phyloP scores from a whole-genome alignment of 306 rosid genomes.

The Cicer chorassanicum region DNA sequence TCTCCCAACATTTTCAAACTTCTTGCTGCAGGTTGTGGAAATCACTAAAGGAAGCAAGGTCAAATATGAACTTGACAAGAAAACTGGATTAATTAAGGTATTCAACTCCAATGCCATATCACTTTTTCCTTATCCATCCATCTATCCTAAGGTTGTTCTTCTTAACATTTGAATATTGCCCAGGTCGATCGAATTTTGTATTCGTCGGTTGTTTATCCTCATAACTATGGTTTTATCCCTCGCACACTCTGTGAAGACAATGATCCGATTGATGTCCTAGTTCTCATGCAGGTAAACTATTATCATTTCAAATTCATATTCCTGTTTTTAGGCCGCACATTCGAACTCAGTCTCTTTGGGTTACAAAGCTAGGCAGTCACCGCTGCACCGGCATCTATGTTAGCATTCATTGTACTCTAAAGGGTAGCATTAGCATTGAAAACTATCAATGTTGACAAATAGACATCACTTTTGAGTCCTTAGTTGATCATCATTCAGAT shows the following conservation, averaged over 20 bases:
- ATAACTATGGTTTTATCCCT: slow-evolving; percentile 96
- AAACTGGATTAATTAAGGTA: slow-evolving; percentile 94
- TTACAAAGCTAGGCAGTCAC: no score
- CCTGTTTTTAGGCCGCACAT: neutral
- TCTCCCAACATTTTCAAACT: neutral
- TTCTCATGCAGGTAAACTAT: slow-evolving; percentile 85
- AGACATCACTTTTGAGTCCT: no score
- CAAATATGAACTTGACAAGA: slow-evolving; percentile 96
- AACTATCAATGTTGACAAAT: no score
- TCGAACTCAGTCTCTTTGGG: neutral
- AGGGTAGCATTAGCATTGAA: no score
- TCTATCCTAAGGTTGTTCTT: slow-evolving; percentile 4
- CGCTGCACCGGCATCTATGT: no score
- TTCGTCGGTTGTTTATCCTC: slow-evolving; percentile 93
- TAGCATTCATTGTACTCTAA: no score
- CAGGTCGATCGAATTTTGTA: slow-evolving; percentile 95
- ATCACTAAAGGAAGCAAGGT: slow-evolving; percentile 98
- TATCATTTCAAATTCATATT: slow-evolving; percentile 32
- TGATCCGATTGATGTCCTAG: slow-evolving; percentile 89
- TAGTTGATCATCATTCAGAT: neutral
- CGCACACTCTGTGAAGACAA: slow-evolving; percentile 99
- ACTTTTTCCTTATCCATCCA: neutral
- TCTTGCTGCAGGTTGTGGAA: slow-evolving; percentile 82
- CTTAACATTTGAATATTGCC: slow-evolving; percentile 44
- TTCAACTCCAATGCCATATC: neutral